Evolutionary conservation across 2,329 filamentous ascomycete species (phyloP).

Genomic region (Berkeleyomyces basicola): DNA sequence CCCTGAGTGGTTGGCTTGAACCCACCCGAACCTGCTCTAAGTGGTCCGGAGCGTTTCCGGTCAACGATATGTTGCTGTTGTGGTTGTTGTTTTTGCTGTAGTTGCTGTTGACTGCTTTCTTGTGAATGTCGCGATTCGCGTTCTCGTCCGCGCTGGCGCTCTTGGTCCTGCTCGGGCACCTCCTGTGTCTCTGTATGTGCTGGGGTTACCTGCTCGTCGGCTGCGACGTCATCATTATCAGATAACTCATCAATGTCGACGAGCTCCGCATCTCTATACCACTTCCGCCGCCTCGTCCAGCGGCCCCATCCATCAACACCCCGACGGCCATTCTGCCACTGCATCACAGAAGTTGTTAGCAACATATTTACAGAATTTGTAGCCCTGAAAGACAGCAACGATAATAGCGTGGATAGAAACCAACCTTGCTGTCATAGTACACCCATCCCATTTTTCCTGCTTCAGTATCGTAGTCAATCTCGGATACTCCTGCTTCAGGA

Average conservation of each 20-base stretch:
- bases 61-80: background rate
- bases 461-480: constrained; percentile 37
- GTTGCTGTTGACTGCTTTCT: background rate
- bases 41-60: constrained; percentile 10
- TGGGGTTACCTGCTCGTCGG: background rate
- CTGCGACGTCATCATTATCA: background rate
- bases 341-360: background rate
- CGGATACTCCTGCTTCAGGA: constrained; percentile 30
- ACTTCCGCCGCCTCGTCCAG: constrained; percentile 85
- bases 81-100: constrained; percentile 2
- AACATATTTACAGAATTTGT: background rate
- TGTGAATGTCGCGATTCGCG: background rate
- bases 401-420: constrained; percentile 13
- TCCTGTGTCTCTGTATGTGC: background rate
- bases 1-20: constrained; percentile 16
- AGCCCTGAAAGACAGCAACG: background rate
- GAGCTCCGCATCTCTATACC: constrained; percentile 91
- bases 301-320: constrained; percentile 83
- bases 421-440: constrained; percentile 92
- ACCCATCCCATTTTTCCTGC: constrained; percentile 71
- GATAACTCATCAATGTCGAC: constrained; percentile 45
- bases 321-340: constrained; percentile 82
- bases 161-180: background rate
- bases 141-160: background rate
- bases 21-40: constrained; percentile 2